Evolutionary conservation across 2,329 filamentous ascomycete genomes (phyloP), one percentile per base, ranked within the genome.

Genomic region (Curvularia hawaiiensis): DNA sequence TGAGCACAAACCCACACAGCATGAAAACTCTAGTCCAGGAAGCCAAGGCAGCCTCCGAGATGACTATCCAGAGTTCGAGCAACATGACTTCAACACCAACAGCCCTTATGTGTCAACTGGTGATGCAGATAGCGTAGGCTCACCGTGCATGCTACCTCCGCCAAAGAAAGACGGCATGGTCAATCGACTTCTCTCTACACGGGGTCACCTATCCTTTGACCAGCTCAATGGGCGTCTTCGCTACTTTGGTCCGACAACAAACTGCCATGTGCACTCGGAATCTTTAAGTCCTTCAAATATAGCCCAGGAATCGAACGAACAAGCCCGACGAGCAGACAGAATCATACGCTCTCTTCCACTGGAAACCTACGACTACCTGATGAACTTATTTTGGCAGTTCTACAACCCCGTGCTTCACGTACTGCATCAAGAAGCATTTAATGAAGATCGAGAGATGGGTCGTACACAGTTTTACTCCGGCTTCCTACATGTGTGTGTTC

Each of bases 181-280:
- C 0, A 80, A 80, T 47, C 79, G 79, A 30, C 73, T 84, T 1
- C 75, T 85, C 4, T 80, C 79, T 1, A 81, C 81, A 4, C 77
- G 79, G 35, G 82, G 81, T 7, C 82, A 81, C 65, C 73, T 84
- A 10, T 80, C 79, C 16, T 82, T 84, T 54, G 82, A 84, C 58
- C 82, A 82, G 58, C 70, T 83, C 2, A 81, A 78, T 20, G 82
- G 81, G 4, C 74, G 79, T n/a, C 66, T 82, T 6, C 77, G 82
- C 24, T 84, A 83, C 71, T 84, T 83, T 55, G 82, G 82, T 1
- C 81, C 81, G 1, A 84, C 82, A 3, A 82, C 82, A 48, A 84
- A 83, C 67, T 80, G 78, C 55, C 82, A 84, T 52, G 80, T 84
- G 2, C 80, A 83, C 58, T 80, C 80, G 4, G 71, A 73, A 30